Base-by-base conservation (phyloP, 305 asterid species). In the Lippia alba region DNA sequence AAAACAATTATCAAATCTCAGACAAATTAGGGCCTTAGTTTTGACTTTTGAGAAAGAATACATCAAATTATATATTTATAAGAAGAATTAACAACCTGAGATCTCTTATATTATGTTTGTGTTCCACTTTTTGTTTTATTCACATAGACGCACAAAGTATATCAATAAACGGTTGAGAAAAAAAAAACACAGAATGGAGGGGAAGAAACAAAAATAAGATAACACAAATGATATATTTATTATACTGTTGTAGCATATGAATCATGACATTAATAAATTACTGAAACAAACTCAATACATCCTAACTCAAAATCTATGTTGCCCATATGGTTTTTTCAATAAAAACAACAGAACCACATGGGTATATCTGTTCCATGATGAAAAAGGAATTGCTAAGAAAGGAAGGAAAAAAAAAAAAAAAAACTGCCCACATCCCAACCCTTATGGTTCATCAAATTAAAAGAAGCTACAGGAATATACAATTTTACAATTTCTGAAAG, bases 261-360 rank as follows among this genome's bases (percentile, higher is more conserved):
- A 80, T 76, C 32, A 49, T 45, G 73, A 70, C 41, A 46, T 12
- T 33, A 72, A 74, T 70, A 77, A 55, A 74, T 61, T 41, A 44
- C 55, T 69, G 63, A 78, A 74, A 71, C 81, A 80, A 78, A 68
- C 86, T 73, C 74, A 45, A 41, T 71, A 75, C 67, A 64, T 72
- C 89, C 77, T 66, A 67, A 45, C 60, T 56, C 61, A 62, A 74
- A 74, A 56, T 73, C 76, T 80, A 73, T 75, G 67, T 77, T 73
- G 71, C 92, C 95, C 96, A 87, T 66, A 70, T 88, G 94, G 92
- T 82, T 82, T 83, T 36, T 24, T 75, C 84, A 83, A 81, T 83
- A 86, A 89, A 89, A 86, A 86, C 84, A 89, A 85, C 87, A 82
- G 66, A 87, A 89, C 98, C 94, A 89, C 81, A 79, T 75, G 89